These are phyloP conservation scores for Endothia cerciana DNA, from an alignment of 2,329 filamentous ascomycete genomes.

Conservation along the genomic window DNA sequence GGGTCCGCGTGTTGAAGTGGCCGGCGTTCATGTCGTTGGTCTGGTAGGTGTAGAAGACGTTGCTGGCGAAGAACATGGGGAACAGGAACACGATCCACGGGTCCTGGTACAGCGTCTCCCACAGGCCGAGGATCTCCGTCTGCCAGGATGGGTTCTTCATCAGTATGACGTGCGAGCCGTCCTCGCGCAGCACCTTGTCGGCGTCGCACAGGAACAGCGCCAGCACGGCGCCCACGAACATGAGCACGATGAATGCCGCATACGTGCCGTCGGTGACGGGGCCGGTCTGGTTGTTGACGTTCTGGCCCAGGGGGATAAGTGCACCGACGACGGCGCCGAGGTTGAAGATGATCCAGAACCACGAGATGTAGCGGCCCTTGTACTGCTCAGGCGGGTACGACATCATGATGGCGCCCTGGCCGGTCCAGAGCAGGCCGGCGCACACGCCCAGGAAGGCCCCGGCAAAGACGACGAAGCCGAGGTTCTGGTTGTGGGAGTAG, in stretches of 20 bases:
- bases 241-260: conserved; percentile 84
- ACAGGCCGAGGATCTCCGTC: conserved; percentile 76
- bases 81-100: conserved; percentile 77
- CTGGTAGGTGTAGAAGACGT: conserved; percentile 83
- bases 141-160: conserved; percentile 92
- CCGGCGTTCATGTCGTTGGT: conserved; percentile 69
- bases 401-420: conserved; percentile 87
- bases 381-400: conserved; percentile 79
- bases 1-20: conserved; percentile 74
- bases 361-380: conserved; percentile 87
- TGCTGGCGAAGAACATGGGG: conserved; percentile 80
- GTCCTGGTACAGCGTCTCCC: conserved; percentile 70
- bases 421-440: conserved; percentile 80
- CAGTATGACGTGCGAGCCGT: conserved; percentile 79
- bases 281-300: conserved; percentile 60
- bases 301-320: conserved; percentile 74
- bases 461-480: conserved; percentile 75
- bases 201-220: conserved; percentile 74
- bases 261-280: conserved; percentile 80
- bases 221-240: conserved; percentile 71
- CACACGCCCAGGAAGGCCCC: conserved; percentile 78
- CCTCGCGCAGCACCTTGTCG: conserved; percentile 71
- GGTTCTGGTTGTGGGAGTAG: conserved; percentile 70
- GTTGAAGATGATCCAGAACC: conserved; percentile 97
- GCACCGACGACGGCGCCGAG: conserved; percentile 86